Base-by-base conservation (phyloP, 306 rosid species). In the Fragaria iinumae region DNA sequence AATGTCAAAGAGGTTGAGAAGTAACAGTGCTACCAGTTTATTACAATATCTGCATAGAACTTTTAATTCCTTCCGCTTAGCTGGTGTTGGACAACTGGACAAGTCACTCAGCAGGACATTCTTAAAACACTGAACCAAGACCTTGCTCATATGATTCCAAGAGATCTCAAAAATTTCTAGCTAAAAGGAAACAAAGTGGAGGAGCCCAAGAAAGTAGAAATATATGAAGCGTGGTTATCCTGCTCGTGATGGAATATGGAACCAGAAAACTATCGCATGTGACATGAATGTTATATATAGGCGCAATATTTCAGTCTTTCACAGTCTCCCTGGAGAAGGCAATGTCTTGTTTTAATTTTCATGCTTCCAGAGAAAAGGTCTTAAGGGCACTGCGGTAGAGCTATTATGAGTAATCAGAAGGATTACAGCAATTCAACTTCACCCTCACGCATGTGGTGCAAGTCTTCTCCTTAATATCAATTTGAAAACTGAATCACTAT, bases 1-100 rank as follows among this genome's bases (percentile, higher is more conserved):
- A 25, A 41, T 11, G 11, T 25, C 32, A 56, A 56, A 0, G 43
- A 73, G 55, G 68, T 11, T 76, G 17, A n/a, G 73, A 29, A 39
- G 57, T 59, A 65, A 23, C 7, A 49, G 69, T 8, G 39, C n/a
- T 23, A 74, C 70, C 70, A 59, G 44, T 25, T 43, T 43, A 41
- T 50, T 73, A 73, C 84, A 38, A 77, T 84, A 78, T 41, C 77
- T 27, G 53, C 71, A 70, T 13, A 73, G 84, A 73, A 62, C 75
- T 63, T 55, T 53, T 68, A 69, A 77, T 76, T 63, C 67, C 77
- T 53, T 73, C 87, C 39, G 55, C 65, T 47, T 84, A 52, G 53
- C 84, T 67, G 16, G 50, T 66, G n/a, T 56, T 8, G 66, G 11
- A 43, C n/a, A 34, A 0, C 41, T 5, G 41, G 41, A 38, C 41